Conservation (phyloP, 2,329 filamentous ascomycete genomes). For the Colletotrichum musae region DNA sequence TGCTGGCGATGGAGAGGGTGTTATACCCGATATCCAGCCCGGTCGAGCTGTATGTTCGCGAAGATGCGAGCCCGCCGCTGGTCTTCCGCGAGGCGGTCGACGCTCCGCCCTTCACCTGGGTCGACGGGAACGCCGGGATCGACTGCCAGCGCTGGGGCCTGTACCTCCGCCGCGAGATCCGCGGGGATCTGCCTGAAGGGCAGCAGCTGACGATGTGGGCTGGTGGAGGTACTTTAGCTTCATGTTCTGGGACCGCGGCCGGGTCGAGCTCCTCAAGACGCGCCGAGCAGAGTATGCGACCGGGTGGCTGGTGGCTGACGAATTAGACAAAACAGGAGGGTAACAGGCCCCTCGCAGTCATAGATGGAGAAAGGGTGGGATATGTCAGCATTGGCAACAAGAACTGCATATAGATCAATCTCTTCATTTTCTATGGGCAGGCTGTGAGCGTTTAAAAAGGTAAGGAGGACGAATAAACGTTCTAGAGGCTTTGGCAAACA, state of each 20-base stretch:
- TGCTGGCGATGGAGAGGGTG: no score
- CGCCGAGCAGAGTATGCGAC: not conserved
- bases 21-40: no score
- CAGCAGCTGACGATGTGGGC: not conserved
- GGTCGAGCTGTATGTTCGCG: not conserved
- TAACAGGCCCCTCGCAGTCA: no score
- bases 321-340: not conserved
- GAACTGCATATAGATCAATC: no score
- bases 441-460: no score
- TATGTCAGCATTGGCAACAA: no score
- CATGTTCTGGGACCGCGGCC: slow-evolving; percentile 10
- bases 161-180: not conserved
- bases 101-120: slow-evolving; percentile 8
- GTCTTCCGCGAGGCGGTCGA: not conserved
- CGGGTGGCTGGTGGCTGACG: slow-evolving; percentile 1
- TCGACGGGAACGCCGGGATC: slow-evolving; percentile 2
- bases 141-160: slow-evolving; percentile 9
- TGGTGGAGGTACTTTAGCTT: slow-evolving; percentile 6
- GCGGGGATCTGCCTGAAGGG: no score
- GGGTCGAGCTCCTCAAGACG: slow-evolving; percentile 10
- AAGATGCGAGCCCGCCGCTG: not conserved
- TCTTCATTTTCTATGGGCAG: no score
- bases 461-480: no score
- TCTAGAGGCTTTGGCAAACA: no score
- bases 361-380: no score